phyloP scores from a whole-genome alignment of 805 yeast species.

The Teunomyces atbi region DNA sequence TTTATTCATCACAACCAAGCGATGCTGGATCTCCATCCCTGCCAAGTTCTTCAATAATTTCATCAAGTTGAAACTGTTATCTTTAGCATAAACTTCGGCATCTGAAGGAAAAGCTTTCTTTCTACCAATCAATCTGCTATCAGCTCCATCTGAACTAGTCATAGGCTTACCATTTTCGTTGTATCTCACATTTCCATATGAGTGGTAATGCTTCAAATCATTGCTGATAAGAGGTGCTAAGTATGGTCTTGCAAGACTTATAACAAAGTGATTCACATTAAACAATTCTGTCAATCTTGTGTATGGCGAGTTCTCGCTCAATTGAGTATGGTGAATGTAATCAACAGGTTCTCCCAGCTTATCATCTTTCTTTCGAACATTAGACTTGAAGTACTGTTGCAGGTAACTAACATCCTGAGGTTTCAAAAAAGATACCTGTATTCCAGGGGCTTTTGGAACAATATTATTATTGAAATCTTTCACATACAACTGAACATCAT shows the following conservation, averaged over 20 bases:
- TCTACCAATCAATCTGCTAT: conserved; percentile 20
- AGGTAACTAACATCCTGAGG: conserved; percentile 46
- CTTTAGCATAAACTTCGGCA: conserved; percentile 31
- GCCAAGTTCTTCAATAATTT: conserved; percentile 50
- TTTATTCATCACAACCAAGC: conserved; percentile 76
- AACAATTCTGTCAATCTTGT: conserved; percentile 86
- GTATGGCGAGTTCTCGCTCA: conserved; percentile 57
- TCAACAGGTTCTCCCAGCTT: conserved; percentile 8
- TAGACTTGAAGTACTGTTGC: conserved; percentile 39
- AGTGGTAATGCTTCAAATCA: conserved; percentile 69
- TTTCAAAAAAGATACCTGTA: conserved; percentile 41
- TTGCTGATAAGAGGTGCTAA: conserved; percentile 84
- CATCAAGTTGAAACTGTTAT: conserved; percentile 28
- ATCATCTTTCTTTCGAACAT: conserved; percentile 8
- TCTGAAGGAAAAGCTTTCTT: conserved; percentile 33
- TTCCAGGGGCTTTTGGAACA: conserved; percentile 48
- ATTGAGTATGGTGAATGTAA: conserved; percentile 17
- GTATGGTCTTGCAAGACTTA: conserved; percentile 90
- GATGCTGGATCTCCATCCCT: conserved; percentile 79
- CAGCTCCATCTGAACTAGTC: not conserved
- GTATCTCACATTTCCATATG: conserved; percentile 30
- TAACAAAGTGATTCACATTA: conserved; percentile 90
- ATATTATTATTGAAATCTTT: conserved; percentile 62
- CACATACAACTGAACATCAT: conserved; percentile 55
- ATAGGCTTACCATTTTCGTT: conserved; percentile 6